A percentile compares a stretch with the other conserved stretches of the same genome.
Evolutionary conservation across 2,329 filamentous ascomycete genomes (phyloP).

Genomic region (Sarocladium oryzae): DNA sequence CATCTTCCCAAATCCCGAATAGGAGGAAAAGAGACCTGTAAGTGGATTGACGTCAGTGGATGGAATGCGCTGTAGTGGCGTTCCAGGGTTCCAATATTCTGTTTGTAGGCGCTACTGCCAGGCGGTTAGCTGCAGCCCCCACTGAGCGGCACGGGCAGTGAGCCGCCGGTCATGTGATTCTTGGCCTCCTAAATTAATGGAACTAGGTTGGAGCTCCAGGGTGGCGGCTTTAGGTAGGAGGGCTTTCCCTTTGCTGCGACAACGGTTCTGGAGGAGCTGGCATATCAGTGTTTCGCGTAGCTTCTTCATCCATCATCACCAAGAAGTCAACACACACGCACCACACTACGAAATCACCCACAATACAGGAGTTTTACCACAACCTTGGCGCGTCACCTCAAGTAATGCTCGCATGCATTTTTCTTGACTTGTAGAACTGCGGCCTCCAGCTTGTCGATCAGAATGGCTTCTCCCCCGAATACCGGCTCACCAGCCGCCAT

Average conservation of each 20-base stretch:
- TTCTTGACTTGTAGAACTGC: too few relatives aligned
- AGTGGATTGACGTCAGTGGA: slow-evolving; percentile 3
- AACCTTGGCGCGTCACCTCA: neutral
- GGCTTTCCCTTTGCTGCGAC: too few relatives aligned
- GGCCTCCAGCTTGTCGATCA: too few relatives aligned
- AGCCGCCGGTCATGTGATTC: slow-evolving; percentile 6
- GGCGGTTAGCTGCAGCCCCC: neutral
- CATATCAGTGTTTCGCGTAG: too few relatives aligned
- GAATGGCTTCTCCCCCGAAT: slow-evolving; percentile 52
- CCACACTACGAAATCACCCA: too few relatives aligned
- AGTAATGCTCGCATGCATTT: too few relatives aligned
- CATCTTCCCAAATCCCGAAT: too few relatives aligned
- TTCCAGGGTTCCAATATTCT: neutral
- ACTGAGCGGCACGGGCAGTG: neutral
- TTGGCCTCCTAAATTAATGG: neutral
- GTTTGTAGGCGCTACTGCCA: neutral
- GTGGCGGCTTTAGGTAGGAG: too few relatives aligned
- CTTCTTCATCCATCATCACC: neutral
- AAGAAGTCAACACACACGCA: too few relatives aligned
- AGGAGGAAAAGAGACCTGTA: neutral
- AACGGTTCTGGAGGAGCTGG: too few relatives aligned
- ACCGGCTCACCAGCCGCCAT: slow-evolving; percentile 43
- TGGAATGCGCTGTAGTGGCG: neutral
- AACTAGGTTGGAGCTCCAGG: too few relatives aligned
- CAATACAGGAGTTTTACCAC: too few relatives aligned